Conservation (phyloP, 176 grass and related monocot genomes). For the Carex parvula region DNA sequence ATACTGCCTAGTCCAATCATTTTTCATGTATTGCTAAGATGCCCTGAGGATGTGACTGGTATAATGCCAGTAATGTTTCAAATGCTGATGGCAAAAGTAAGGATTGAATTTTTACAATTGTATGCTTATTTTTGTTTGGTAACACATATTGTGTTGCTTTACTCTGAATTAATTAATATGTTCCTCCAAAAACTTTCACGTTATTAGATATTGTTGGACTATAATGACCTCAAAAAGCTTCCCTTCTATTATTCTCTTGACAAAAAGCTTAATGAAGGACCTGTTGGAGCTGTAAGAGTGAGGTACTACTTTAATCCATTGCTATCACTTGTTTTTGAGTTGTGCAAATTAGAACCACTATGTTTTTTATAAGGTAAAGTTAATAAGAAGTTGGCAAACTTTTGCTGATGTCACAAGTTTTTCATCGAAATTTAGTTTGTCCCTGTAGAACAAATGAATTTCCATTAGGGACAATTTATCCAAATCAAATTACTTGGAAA, state of each 20-base stretch:
- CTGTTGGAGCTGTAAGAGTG: conserved; percentile 43
- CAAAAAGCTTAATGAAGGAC: conserved; percentile 52
- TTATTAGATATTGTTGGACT: conserved; percentile 70
- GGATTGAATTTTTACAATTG: not conserved
- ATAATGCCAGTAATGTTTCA: not conserved
- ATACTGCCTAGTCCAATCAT: not conserved
- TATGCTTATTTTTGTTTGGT: not conserved
- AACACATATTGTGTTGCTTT: not conserved
- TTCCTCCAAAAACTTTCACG: not conserved
- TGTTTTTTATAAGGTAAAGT: not conserved
- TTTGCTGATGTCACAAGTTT: not conserved
- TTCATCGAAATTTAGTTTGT: not conserved
- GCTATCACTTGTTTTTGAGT: not conserved
- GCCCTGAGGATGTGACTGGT: not conserved
- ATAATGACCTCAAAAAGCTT: conserved; percentile 74
- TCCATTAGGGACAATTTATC: not conserved
- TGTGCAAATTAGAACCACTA: not conserved
- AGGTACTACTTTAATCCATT: conserved; percentile 32
- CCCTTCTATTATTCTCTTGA: conserved; percentile 75
- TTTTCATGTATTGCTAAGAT: not conserved
- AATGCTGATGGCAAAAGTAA: not conserved
- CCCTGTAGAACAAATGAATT: not conserved
- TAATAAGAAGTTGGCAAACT: not conserved
- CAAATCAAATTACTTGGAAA: not conserved
- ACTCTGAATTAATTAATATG: not conserved